Evolutionary conservation across 1,284 basidiomycete genomes (phyloP).

Genomic region (Heterobasidion parviporum): DNA sequence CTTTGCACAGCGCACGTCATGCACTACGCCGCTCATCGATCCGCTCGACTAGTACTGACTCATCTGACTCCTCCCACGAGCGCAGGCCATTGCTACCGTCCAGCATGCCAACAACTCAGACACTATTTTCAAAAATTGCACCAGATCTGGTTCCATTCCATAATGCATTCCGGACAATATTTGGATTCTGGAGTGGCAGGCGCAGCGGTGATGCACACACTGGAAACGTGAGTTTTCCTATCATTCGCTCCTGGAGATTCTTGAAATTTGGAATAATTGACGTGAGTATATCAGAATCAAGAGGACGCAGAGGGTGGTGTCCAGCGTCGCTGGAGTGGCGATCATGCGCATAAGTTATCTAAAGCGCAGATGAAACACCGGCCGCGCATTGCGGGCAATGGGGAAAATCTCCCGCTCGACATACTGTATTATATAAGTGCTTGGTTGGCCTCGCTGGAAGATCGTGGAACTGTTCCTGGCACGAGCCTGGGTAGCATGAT

Average conservation of each 20-base stretch:
- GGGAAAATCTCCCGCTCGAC: slow-evolving; percentile 42
- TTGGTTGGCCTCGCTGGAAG: slow-evolving; percentile 51
- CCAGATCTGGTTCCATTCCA: slow-evolving; percentile 23
- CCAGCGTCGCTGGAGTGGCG: slow-evolving; percentile 20
- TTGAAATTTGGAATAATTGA: neutral
- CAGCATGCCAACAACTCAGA: neutral
- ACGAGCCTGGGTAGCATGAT: slow-evolving; percentile 44
- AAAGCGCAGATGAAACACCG: slow-evolving; percentile 23
- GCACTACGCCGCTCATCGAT: neutral
- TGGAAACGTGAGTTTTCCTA: no score
- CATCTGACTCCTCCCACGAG: slow-evolving; percentile 12
- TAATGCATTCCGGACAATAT: slow-evolving; percentile 4
- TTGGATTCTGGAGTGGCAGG: neutral
- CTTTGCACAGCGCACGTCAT: slow-evolving; percentile 22
- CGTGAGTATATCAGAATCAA: neutral
- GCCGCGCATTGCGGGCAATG: slow-evolving; percentile 29
- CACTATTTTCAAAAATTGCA: slow-evolving; percentile 15
- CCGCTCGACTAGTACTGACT: neutral
- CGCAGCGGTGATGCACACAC: no score
- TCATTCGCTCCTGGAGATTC: no score
- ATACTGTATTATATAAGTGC: slow-evolving; percentile 46
- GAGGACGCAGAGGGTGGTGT: slow-evolving; percentile 11
- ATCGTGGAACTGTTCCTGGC: slow-evolving; percentile 43
- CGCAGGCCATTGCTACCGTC: slow-evolving; percentile 18
- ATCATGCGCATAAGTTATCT: neutral